Evolutionary conservation across 2,329 filamentous ascomycete genomes (phyloP), one percentile per base, ranked within the genome.

Genomic region (Pseudonectria buxi): DNA sequence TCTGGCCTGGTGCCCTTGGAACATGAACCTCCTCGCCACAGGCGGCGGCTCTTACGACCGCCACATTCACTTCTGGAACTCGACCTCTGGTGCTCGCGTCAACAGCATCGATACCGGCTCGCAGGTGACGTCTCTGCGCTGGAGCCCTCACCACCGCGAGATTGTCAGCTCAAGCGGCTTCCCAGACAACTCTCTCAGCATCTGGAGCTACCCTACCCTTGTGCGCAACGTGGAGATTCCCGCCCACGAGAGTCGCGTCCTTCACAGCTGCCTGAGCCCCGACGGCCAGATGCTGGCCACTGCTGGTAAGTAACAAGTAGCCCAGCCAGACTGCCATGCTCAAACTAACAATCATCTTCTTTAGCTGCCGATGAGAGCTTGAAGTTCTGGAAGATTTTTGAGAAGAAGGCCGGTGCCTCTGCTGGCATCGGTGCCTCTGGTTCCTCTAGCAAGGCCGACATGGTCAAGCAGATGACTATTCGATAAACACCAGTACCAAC

Each of bases 21-120:
- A 95, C 69, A 81, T 86, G 64, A 96, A 95, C 73, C 80, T 96
- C 32, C 83, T 98, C 31, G 92, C 92, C 39, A 96, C 92, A 28
- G 92, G 92, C 38, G 92, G 92, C 57, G 92, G 92, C 50, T 94
- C 87, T 28, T 94, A 95, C 64, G 92, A 98, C 62, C 85, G 88
- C 51, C 86, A 95, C 67, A 98, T 98, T 64, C 92, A 98, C 72
- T 98, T 98, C 78, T 98, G 92, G 92, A 98, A 98, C 76, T 94
- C 89, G 30, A 96, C 92, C 14, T 95, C 90, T 4, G 92, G 92
- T 42, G 90, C 92, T 35, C 86, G 92, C 53, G 89, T 94, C 69
- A 98, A 98, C 81, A 94, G 87, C 75, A 96, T 98, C 63, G 89
- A 96, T 63, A 96, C 92, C 27, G 92, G 92, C 42, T 95, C 88